Conservation (phyloP, 2,329 filamentous ascomycete species). For the Sphaerulina vaccinii region DNA sequence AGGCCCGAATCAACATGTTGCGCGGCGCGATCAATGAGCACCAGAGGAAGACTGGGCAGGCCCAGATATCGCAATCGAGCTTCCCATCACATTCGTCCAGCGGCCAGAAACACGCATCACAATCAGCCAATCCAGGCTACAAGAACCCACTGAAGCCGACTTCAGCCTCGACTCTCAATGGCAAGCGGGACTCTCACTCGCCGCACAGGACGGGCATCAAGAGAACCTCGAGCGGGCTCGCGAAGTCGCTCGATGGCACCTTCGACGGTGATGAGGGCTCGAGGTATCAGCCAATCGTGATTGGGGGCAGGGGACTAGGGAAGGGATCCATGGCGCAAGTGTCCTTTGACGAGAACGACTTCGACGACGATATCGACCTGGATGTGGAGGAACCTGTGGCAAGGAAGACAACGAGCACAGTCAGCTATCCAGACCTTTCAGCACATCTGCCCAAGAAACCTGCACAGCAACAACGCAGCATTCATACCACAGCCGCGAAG, state of each 20-base stretch:
- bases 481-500: constrained; percentile 20
- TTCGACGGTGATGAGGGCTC: constrained; percentile 39
- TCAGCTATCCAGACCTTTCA: constrained; percentile 46
- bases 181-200: constrained; percentile 21
- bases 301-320: constrained; percentile 43
- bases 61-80: constrained; percentile 49
- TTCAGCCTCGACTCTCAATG: constrained; percentile 31
- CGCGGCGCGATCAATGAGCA: constrained; percentile 43
- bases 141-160: constrained; percentile 39
- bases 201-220: constrained; percentile 37
- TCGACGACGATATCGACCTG: constrained; percentile 78
- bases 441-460: constrained; percentile 15
- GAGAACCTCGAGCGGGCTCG: constrained; percentile 47
- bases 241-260: constrained; percentile 44
- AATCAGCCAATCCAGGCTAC: constrained; percentile 26
- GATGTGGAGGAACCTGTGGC: constrained; percentile 64
- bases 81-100: constrained; percentile 59
- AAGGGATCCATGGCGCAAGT: constrained; percentile 22
- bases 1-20: constrained; percentile 38
- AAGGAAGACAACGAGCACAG: constrained; percentile 39
- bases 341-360: constrained; percentile 73
- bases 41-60: constrained; percentile 36
- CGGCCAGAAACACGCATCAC: constrained; percentile 45
- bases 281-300: constrained; percentile 31
- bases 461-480: constrained; percentile 22